These are phyloP conservation scores for Calonectria fujianensis DNA, from an alignment of 2,329 filamentous ascomycete species.

Conservation along the genomic window DNA sequence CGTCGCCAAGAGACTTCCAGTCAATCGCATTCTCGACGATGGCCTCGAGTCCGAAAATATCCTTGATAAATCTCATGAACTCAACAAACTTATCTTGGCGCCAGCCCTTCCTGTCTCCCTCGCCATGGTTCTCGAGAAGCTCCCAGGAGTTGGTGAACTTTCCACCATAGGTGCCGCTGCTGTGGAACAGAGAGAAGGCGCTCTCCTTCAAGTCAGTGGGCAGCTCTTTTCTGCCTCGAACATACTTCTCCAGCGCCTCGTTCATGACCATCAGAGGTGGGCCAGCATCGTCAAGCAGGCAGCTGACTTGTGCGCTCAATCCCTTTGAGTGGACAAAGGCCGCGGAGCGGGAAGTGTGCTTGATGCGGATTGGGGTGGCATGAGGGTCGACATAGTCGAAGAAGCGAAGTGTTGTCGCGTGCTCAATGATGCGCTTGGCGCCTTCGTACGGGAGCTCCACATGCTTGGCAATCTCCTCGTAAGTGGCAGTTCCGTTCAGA, in stretches of 20 bases:
- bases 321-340: slow-evolving; percentile 11
- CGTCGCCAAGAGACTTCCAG: slow-evolving; percentile 10
- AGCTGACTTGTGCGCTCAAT: slow-evolving; percentile 15
- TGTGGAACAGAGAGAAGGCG: slow-evolving; percentile 16
- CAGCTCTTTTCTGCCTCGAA: neutral
- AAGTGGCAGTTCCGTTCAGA: slow-evolving; percentile 66
- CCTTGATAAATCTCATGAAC: slow-evolving; percentile 19
- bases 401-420: slow-evolving; percentile 62
- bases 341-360: slow-evolving; percentile 13
- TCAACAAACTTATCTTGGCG: slow-evolving; percentile 11
- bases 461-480: slow-evolving; percentile 62
- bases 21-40: slow-evolving; percentile 5
- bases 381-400: slow-evolving; percentile 51
- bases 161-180: slow-evolving; percentile 14
- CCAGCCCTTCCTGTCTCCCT: slow-evolving; percentile 7
- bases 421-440: slow-evolving; percentile 61
- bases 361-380: slow-evolving; percentile 4
- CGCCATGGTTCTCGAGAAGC: slow-evolving; percentile 1
- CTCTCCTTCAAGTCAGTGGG: slow-evolving; percentile 3
- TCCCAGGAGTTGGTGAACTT: slow-evolving; percentile 20
- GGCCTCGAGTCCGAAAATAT: slow-evolving; percentile 14
- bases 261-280: slow-evolving; percentile 19
- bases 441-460: slow-evolving; percentile 62
- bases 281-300: slow-evolving; percentile 9
- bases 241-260: slow-evolving; percentile 9